Evolutionary conservation across 192 early-diverging fungal species (phyloP), one percentile per base, ranked within the genome.

Genomic region (Mortierella claussenii): DNA sequence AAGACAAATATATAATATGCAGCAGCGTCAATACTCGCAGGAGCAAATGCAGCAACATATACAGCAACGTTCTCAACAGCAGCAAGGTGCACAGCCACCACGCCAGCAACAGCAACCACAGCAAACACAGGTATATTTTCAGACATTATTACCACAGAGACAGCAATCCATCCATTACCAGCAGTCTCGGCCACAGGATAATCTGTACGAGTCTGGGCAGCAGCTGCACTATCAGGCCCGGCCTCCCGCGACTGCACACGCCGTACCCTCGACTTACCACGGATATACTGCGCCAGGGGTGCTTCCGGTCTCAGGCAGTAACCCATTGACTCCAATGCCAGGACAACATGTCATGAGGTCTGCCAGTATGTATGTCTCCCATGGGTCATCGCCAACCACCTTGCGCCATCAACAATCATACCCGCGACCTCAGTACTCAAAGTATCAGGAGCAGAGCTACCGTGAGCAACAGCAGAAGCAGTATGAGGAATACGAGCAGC

Each of bases 401-500:
- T 4, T 60, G 24, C 53, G 53, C 3, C 47, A 57, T 13, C 60
- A 54, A 3, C 69, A 46, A 11, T 40, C 55, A 15, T 36, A 37
- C 24, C 50, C 50, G 7, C 40, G 53, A 49, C 55, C 50, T 24
- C 73, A 37, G n/a, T 45, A 55, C 30, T 54, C 49, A 17, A 45
- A 54, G 45, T 44, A 60, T 20, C 1, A 32, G n/a, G 63, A 65
- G n/a, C 52, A 65, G 11, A 51, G 7, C 30, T 50, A 42, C 23
- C 30, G 46, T 7, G 55, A 51, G 30, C 71, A 62, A 32, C 64
- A 61, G 46, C 58, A 60, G 10, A 60, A 46, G 18, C 52, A 51
- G 12, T 46, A 66, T 32, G 52, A 56, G 28, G 37, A 59, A 13
- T 76, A 76, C 37, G 64, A 66, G 37, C 73, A 76, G 13, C 73